Percentiles rank a stretch among this genome's conserved stretches.
Conservation (phyloP, 331 rosid species). For the Rhamnella rubrinervis region DNA sequence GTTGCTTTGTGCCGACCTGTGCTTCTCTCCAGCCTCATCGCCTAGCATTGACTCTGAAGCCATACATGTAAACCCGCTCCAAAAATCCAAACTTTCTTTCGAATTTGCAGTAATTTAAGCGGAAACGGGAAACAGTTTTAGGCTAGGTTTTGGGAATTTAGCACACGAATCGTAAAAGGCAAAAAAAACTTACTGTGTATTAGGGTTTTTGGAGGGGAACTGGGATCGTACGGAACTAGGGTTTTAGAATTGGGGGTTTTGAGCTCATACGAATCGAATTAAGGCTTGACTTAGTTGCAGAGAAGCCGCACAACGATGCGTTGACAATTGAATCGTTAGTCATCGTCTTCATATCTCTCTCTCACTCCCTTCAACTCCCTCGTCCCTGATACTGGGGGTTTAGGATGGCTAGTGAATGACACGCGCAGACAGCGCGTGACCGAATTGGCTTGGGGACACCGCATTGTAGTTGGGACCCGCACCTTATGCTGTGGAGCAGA, state of each 20-base stretch:
- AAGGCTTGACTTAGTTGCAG: neutral
- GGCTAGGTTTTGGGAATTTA: conserved; percentile 7
- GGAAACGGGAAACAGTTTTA: neutral
- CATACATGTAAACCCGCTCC: conserved; percentile 28
- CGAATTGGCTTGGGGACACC: too few relatives aligned
- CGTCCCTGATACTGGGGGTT: too few relatives aligned
- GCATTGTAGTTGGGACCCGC: too few relatives aligned
- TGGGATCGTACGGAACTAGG: neutral
- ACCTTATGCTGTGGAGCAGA: too few relatives aligned
- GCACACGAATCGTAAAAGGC: neutral
- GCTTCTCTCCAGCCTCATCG: conserved; percentile 26
- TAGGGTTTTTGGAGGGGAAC: neutral
- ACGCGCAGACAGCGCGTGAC: too few relatives aligned
- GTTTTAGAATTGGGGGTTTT: neutral
- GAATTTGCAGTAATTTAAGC: neutral
- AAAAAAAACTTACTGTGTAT: neutral
- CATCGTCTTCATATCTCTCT: too few relatives aligned
- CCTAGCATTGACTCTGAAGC: conserved; percentile 40
- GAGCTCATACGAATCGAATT: neutral
- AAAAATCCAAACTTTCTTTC: conserved; percentile 5
- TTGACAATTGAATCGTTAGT: too few relatives aligned
- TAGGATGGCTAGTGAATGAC: too few relatives aligned
- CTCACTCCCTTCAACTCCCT: too few relatives aligned
- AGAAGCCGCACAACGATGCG: conserved; percentile 1
- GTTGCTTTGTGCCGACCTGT: conserved; percentile 14